phyloP scores from a whole-genome alignment of 1,284 basidiomycete genomes.

The Ceratobasidium sp. region DNA sequence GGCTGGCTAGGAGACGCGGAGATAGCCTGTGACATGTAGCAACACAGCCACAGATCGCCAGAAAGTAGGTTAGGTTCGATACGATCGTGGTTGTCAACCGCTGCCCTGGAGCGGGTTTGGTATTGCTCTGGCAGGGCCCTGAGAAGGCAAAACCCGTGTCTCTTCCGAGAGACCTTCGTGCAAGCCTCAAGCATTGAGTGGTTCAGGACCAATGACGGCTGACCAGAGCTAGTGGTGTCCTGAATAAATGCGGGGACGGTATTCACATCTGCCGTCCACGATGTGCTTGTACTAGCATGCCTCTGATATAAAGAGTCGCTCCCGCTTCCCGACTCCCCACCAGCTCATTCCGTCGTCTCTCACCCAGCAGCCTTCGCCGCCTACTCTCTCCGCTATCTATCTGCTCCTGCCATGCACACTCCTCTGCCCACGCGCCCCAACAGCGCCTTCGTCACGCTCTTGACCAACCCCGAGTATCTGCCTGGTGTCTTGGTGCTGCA shows the following conservation, averaged over 20 bases:
- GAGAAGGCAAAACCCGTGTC: slow-evolving; percentile 36
- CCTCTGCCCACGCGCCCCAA: slow-evolving; percentile 35
- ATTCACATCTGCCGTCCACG: slow-evolving; percentile 9
- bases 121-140: slow-evolving; percentile 9
- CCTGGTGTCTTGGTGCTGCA: slow-evolving; percentile 78
- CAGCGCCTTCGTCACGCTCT: slow-evolving; percentile 66
- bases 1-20: neutral
- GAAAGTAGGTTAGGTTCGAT: slow-evolving; percentile 36
- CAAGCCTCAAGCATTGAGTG: slow-evolving; percentile 14
- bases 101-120: slow-evolving; percentile 23
- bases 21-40: slow-evolving; percentile 16
- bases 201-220: slow-evolving; percentile 38
- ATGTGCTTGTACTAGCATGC: too few species aligned
- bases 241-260: slow-evolving; percentile 29
- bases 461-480: slow-evolving; percentile 74
- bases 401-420: slow-evolving; percentile 1
- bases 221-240: slow-evolving; percentile 26
- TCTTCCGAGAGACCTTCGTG: too few species aligned
- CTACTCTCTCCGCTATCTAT: neutral
- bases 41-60: slow-evolving; percentile 31
- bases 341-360: neutral
- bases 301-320: too few species aligned
- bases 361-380: neutral
- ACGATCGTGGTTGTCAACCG: slow-evolving; percentile 31
- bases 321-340: slow-evolving; percentile 4